Percentiles rank a stretch among this genome's conserved stretches.
These are phyloP conservation scores for Calonectria henricotiae DNA, from an alignment of 2,329 filamentous ascomycete species.

Conservation along the genomic window DNA sequence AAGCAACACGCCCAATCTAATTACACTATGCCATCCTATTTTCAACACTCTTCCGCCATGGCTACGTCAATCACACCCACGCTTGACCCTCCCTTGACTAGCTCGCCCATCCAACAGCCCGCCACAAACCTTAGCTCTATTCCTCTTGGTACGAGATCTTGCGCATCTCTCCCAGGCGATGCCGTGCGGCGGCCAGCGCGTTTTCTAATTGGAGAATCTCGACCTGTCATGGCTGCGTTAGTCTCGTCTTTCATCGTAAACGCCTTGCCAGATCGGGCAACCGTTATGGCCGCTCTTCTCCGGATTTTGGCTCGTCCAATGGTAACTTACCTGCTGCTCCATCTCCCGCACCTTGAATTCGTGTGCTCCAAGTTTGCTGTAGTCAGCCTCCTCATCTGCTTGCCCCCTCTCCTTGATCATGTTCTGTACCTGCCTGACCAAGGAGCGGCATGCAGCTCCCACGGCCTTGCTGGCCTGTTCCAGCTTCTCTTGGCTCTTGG, in stretches of 20 bases:
- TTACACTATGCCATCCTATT: constrained; percentile 21
- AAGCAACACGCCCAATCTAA: constrained; percentile 18
- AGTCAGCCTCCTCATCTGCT: constrained; percentile 90
- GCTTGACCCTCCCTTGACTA: not conserved
- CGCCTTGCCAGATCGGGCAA: constrained; percentile 43
- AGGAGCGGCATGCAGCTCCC: constrained; percentile 85
- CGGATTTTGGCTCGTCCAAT: constrained; percentile 32
- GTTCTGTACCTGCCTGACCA: constrained; percentile 93
- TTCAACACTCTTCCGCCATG: not conserved
- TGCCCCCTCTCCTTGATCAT: constrained; percentile 91
- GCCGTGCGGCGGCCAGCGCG: constrained; percentile 82
- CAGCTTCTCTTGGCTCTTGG: constrained; percentile 92
- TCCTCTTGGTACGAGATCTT: constrained; percentile 96
- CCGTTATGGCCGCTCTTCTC: constrained; percentile 43
- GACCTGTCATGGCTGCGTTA: constrained; percentile 73
- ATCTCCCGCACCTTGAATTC: constrained; percentile 99
- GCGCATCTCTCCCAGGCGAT: constrained; percentile 95
- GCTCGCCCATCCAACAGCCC: constrained; percentile 7
- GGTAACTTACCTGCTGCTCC: constrained; percentile 90
- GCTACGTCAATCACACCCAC: constrained; percentile 4
- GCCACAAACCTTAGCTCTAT: constrained; percentile 50
- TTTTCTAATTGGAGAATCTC: constrained; percentile 98
- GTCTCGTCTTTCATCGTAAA: constrained; percentile 39
- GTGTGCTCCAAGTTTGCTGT: constrained; percentile 88
- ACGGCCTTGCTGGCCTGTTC: constrained; percentile 95